Evolutionary conservation across 1,139 yeast genomes (phyloP), one percentile per base, ranked within the genome.

Genomic region (Hyphopichia wangnamkhiaoensis): DNA sequence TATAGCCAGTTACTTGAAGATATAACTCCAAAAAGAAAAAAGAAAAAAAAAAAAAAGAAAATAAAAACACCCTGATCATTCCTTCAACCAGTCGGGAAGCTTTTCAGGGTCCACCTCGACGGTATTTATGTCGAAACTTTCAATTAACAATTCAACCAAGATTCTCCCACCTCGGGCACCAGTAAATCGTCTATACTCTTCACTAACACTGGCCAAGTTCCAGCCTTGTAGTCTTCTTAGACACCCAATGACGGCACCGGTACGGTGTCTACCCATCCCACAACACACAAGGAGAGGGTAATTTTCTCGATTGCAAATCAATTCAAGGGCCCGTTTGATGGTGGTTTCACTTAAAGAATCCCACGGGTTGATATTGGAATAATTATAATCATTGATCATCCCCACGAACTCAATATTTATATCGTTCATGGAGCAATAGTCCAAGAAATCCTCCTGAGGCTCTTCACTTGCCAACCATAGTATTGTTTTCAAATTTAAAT

Each of bases 211-310:
- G 10, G 98, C 96, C 56, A 91, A 68, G 56, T 93, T 93, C 98
- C 98, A 93, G 16, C 95, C 93, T 68, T 91, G 96, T 21, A 93
- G 65, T 45, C 96, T 74, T 47, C 98, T 70, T 37, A 93, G 68
- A 61, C 98, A 93, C 1, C 98, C 98, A 41, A 93, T 80, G 2
- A 93, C 96, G 0, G 97, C 90, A 0, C 98, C 98, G 0, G 97
- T 90, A 45, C 98, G 74, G 60, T 93, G 98, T 49, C 98, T 71
- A 0, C 98, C 98, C 98, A 91, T 91, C 10, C 97, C 96, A 56
- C 98, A 93, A 61, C 98, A 91, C 6, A 90, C 93, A 37, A 93
- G 66, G 45, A 91, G 53, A 0, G 98, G 98, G 53, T 88, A 87
- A 56, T 83, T 80, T n/a, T 77, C 74, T 46, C 74, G 74, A 52